Conservation (phyloP, 225 moss, liverwort and hornwort species). For the Physcomitrium patens region DNA sequence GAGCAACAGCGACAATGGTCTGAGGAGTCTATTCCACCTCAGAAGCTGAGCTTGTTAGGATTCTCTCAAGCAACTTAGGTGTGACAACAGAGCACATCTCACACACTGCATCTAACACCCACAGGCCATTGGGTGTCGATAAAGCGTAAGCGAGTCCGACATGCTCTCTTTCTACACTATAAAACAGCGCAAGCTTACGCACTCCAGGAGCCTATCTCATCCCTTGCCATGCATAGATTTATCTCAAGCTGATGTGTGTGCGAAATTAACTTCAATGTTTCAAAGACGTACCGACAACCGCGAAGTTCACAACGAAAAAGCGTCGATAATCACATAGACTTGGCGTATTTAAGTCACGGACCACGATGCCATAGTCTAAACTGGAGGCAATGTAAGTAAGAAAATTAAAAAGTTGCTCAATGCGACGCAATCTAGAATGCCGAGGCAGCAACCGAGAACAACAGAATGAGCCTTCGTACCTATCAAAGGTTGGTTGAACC, state of each 20-base stretch:
- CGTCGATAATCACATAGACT: too few species aligned
- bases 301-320: too few species aligned
- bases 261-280: not conserved
- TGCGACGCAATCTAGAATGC: too few species aligned
- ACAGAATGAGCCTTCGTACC: too few species aligned
- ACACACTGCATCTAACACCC: not conserved
- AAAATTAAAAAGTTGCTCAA: too few species aligned
- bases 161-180: not conserved
- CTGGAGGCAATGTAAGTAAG: too few species aligned
- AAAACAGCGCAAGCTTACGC: not conserved
- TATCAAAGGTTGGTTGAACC: too few species aligned
- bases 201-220: not conserved
- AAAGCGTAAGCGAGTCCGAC: not conserved
- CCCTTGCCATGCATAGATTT: too few species aligned
- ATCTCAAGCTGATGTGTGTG: conserved; percentile 32
- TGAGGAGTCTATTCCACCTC: not conserved
- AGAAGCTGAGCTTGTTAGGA: not conserved
- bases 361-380: too few species aligned
- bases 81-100: not conserved
- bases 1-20: not conserved
- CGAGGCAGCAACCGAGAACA: too few species aligned
- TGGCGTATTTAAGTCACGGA: too few species aligned
- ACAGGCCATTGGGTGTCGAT: conserved; percentile 20
- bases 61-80: not conserved
- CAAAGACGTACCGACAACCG: too few species aligned